A percentile compares a stretch with the other conserved stretches of the same genome.
These are phyloP conservation scores for Scheffersomyces stipitis DNA, from an alignment of 805 yeast species.

Conservation along the genomic window DNA sequence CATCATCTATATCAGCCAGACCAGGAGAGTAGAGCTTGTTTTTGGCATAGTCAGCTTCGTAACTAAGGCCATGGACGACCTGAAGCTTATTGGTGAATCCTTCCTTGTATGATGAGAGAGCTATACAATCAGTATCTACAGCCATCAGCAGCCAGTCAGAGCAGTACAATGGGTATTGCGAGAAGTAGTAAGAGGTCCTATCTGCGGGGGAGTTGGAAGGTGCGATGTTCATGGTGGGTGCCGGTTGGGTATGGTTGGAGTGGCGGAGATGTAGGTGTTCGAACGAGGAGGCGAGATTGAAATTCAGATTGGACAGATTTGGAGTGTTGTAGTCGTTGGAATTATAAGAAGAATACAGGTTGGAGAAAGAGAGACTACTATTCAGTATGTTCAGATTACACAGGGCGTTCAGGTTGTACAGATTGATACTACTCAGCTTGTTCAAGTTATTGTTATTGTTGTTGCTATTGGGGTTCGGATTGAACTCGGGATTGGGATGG, in stretches of 20 bases:
- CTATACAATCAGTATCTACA: conserved; percentile 48
- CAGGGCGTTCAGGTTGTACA: too few relatives aligned
- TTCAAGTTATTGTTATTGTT: not conserved
- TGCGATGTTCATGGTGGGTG: not conserved
- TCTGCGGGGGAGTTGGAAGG: conserved; percentile 7
- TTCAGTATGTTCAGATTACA: too few relatives aligned
- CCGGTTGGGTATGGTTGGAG: too few relatives aligned
- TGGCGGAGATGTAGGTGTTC: too few relatives aligned
- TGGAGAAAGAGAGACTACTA: too few relatives aligned
- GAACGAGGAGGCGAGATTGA: too few relatives aligned
- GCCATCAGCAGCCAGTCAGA: conserved; percentile 33
- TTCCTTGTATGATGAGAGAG: conserved; percentile 78
- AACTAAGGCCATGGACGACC: conserved; percentile 36
- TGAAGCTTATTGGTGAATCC: conserved; percentile 69
- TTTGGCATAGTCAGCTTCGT: conserved; percentile 21
- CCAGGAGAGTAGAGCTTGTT: conserved; percentile 16
- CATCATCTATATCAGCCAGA: too few relatives aligned
- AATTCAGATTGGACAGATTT: too few relatives aligned
- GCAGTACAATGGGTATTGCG: conserved; percentile 33
- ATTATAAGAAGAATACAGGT: too few relatives aligned
- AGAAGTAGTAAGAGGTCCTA: conserved; percentile 22
- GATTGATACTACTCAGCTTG: too few relatives aligned
- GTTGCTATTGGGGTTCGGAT: not conserved
- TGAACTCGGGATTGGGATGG: too few relatives aligned
- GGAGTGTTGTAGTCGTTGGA: too few relatives aligned